phyloP scores from a whole-genome alignment of 371 early-diverging fungal species.

The Mortierella sp. region DNA sequence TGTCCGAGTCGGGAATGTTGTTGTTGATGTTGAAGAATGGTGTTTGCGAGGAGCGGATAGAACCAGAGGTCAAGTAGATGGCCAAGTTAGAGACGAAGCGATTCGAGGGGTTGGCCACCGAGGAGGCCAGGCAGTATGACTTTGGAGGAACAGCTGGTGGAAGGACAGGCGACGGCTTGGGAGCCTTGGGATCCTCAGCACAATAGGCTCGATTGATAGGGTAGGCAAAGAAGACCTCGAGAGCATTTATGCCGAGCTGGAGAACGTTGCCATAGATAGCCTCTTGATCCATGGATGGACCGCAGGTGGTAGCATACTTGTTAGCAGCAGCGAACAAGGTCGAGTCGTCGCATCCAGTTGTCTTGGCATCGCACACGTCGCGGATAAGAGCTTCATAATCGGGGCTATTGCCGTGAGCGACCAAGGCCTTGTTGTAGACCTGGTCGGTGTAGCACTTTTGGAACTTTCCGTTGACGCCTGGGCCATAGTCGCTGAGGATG shows the following conservation, averaged over 20 bases:
- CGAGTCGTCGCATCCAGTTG: slow-evolving; percentile 20
- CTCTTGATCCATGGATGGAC: slow-evolving; percentile 34
- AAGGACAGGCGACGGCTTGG: slow-evolving; percentile 2
- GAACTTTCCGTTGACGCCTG: slow-evolving; percentile 16
- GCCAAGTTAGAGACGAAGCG: slow-evolving; percentile 39
- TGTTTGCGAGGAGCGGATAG: slow-evolving; percentile 28
- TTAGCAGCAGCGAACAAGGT: slow-evolving; percentile 24
- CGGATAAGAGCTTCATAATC: slow-evolving; percentile 31
- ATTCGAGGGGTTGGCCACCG: slow-evolving; percentile 12
- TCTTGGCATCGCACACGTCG: slow-evolving; percentile 27
- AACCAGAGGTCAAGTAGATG: slow-evolving; percentile 38
- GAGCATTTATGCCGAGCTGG: slow-evolving; percentile 43
- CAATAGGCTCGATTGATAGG: slow-evolving; percentile 40
- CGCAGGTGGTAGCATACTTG: slow-evolving; percentile 44
- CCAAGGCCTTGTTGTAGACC: slow-evolving; percentile 36
- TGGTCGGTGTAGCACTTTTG: slow-evolving; percentile 47
- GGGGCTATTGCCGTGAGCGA: slow-evolving; percentile 23
- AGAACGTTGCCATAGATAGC: slow-evolving; percentile 30
- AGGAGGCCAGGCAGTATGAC: slow-evolving; percentile 29
- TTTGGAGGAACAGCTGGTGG: slow-evolving; percentile 12
- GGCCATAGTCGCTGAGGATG: slow-evolving; percentile 27
- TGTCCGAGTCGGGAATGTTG: slow-evolving; percentile 20
- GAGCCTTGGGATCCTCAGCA: slow-evolving; percentile 29
- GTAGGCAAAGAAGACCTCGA: slow-evolving; percentile 39
- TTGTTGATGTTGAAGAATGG: slow-evolving; percentile 28